These are phyloP conservation scores for Saccharomycopsis babjevae DNA, from an alignment of 805 yeast genomes.

Conservation along the genomic window DNA sequence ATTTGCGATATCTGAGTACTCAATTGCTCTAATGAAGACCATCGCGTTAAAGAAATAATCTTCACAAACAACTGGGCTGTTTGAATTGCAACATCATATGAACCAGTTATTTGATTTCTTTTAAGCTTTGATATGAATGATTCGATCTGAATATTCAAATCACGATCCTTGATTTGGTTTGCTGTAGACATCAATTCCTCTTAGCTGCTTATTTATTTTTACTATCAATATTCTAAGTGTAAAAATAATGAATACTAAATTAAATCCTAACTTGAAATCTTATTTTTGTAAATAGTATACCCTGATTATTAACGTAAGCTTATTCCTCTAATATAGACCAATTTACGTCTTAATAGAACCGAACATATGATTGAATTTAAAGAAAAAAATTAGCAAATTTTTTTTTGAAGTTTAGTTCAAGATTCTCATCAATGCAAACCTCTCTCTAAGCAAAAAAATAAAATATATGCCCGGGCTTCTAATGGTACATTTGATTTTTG, in stretches of 20 bases:
- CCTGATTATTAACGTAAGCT: too few species aligned
- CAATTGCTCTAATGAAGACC: conserved; percentile 70
- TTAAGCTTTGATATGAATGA: conserved; percentile 49
- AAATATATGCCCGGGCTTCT: neutral
- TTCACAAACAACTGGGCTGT: conserved; percentile 82
- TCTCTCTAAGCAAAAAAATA: neutral
- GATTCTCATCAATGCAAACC: neutral
- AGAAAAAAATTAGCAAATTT: too few species aligned
- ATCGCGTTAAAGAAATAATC: conserved; percentile 79
- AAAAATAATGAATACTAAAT: neutral
- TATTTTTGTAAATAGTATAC: too few species aligned
- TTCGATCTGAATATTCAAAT: conserved; percentile 32
- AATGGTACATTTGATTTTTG: neutral
- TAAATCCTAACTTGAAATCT: too few species aligned
- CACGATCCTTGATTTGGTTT: conserved; percentile 21
- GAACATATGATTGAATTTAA: too few species aligned
- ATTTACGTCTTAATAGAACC: too few species aligned
- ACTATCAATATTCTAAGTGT: neutral
- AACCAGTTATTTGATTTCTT: conserved; percentile 75
- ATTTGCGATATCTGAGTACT: conserved; percentile 61
- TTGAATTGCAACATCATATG: conserved; percentile 73
- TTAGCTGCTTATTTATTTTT: neutral
- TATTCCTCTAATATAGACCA: too few species aligned
- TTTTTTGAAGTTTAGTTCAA: too few species aligned
- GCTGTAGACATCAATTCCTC: conserved; percentile 9